Percentiles rank a stretch among this genome's conserved stretches.
Evolutionary conservation across 257 asterid species (phyloP).

Genomic region (Scutellaria barbata): DNA sequence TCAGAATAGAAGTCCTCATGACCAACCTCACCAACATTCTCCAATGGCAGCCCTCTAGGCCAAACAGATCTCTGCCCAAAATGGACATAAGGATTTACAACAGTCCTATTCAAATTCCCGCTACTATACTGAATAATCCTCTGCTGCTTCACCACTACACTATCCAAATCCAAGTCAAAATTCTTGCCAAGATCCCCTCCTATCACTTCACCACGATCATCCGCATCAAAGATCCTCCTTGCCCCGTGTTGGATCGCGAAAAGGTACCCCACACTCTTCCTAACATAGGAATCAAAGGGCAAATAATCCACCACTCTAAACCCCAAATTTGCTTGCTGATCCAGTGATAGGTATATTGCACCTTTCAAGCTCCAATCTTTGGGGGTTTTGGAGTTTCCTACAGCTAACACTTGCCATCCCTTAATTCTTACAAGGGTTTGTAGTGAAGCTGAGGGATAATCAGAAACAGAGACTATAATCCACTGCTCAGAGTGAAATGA

Average conservation of each 20-base stretch:
- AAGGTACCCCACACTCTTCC: slow-evolving; percentile 72
- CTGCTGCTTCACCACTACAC: slow-evolving; percentile 62
- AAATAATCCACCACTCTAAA: slow-evolving; percentile 67
- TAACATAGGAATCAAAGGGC: slow-evolving; percentile 74
- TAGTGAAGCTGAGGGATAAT: slow-evolving; percentile 59
- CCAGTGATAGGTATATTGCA: slow-evolving; percentile 55
- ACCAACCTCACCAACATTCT: slow-evolving; percentile 69
- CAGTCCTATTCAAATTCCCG: slow-evolving; percentile 60
- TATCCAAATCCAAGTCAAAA: slow-evolving; percentile 69
- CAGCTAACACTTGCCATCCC: slow-evolving; percentile 77
- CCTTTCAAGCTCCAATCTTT: slow-evolving; percentile 75
- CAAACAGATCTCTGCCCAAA: slow-evolving; percentile 81
- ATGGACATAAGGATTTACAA: slow-evolving; percentile 75
- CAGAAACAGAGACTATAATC: slow-evolving; percentile 66
- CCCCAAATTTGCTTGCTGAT: slow-evolving; percentile 70
- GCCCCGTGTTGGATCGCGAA: slow-evolving; percentile 84
- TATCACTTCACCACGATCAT: slow-evolving; percentile 70
- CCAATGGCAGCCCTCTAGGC: slow-evolving; percentile 82
- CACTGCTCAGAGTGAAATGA: slow-evolving; percentile 68
- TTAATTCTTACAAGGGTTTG: slow-evolving; percentile 48
- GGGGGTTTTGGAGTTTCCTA: slow-evolving; percentile 70
- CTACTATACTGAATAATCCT: slow-evolving; percentile 61
- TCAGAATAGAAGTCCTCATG: slow-evolving; percentile 73
- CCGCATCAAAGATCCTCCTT: slow-evolving; percentile 63
- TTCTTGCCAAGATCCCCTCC: slow-evolving; percentile 67